Evolutionary conservation across 208 protist species (phyloP).

Genomic region (Endotrypanum monterogeii): DNA sequence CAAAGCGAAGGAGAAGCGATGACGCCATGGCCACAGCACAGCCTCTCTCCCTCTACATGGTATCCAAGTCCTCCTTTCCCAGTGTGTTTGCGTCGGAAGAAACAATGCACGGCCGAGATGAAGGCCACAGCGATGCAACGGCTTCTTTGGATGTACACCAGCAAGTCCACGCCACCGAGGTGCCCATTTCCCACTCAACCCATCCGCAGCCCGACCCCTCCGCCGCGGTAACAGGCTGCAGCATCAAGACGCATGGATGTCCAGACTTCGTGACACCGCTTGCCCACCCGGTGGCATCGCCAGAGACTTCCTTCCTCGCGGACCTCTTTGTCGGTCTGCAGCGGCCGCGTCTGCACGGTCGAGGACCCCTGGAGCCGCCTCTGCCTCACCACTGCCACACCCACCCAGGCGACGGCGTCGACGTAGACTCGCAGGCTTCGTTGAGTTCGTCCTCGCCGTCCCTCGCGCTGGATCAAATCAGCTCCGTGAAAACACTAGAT

Average conservation of each 20-base stretch:
- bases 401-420: neutral
- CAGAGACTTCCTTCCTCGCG: conserved; percentile 9
- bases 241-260: neutral
- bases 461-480: neutral
- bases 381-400: conserved; percentile 2
- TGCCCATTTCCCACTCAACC: neutral
- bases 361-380: neutral
- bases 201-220: neutral
- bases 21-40: neutral
- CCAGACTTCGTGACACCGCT: neutral
- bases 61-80: conserved; percentile 14
- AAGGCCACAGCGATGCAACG: neutral
- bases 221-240: neutral
- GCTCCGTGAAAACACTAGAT: conserved; percentile 2
- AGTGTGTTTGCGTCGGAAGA: conserved; percentile 5
- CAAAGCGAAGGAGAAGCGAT: neutral
- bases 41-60: neutral
- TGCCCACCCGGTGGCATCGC: neutral
- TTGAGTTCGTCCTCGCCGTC: neutral
- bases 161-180: neutral
- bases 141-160: neutral
- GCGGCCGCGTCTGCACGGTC: conserved; percentile 14
- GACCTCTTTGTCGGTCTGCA: conserved; percentile 30
- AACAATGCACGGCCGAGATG: neutral
- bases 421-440: neutral